Percentiles rank a stretch among this genome's conserved stretches.
These are phyloP conservation scores for Hypericum perforatum DNA, from an alignment of 345 rosid genomes.

Conservation along the genomic window DNA sequence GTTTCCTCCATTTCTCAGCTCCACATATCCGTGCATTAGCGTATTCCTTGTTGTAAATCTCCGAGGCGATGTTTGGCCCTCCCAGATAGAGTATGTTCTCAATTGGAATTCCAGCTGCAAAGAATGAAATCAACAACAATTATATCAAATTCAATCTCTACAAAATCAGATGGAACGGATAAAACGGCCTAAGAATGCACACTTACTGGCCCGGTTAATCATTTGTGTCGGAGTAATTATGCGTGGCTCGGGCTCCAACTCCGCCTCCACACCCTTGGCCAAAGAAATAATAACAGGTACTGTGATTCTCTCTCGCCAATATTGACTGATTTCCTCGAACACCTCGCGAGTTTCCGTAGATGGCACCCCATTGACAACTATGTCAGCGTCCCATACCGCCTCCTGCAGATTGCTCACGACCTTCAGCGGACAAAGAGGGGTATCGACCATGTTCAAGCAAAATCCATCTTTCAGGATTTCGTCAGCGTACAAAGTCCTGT, in stretches of 20 bases:
- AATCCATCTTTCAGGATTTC: constrained; percentile 46
- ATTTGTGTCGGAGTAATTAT: constrained; percentile 89
- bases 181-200: neutral
- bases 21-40: constrained; percentile 99
- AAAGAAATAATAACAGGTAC: constrained; percentile 68
- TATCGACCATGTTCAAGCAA: constrained; percentile 91
- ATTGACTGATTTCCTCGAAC: constrained; percentile 75
- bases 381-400: constrained; percentile 98
- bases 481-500: neutral
- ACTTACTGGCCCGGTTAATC: constrained; percentile 84
- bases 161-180: neutral
- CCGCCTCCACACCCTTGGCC: constrained; percentile 92
- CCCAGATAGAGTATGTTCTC: constrained; percentile 91
- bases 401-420: constrained; percentile 94
- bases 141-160: too few species aligned
- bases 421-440: constrained; percentile 83
- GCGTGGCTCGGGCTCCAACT: constrained; percentile 64
- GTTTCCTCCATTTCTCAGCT: constrained; percentile 87
- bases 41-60: constrained; percentile 84
- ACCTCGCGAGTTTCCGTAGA: constrained; percentile 78
- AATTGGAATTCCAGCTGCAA: constrained; percentile 61
- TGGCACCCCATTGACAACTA: constrained; percentile 90
- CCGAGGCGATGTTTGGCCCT: constrained; percentile 97
- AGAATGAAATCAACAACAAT: neutral
- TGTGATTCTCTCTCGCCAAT: constrained; percentile 85